A percentile compares a stretch with the other conserved stretches of the same genome.
Evolutionary conservation across 2,329 filamentous ascomycete genomes (phyloP).

Genomic region (Pseudocercospora fuligena): DNA sequence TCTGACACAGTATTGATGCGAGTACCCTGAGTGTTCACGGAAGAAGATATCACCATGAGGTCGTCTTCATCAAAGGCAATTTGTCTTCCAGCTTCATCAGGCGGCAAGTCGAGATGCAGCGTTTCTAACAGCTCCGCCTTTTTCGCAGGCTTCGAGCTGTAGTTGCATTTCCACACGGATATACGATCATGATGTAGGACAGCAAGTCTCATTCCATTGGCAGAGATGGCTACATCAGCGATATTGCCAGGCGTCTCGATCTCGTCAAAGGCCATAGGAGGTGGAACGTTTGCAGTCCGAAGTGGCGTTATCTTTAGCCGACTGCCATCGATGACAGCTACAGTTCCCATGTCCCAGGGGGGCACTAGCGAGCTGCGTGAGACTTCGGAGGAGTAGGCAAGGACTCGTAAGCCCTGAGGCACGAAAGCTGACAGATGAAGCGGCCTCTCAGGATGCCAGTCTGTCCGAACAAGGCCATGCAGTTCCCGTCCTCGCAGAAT

Average conservation of each 20-base stretch:
- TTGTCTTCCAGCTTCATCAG: slow-evolving; percentile 44
- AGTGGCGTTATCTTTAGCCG: slow-evolving; percentile 84
- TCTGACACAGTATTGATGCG: slow-evolving; percentile 21
- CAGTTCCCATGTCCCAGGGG: slow-evolving; percentile 57
- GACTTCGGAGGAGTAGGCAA: slow-evolving; percentile 71
- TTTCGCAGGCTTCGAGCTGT: slow-evolving; percentile 57
- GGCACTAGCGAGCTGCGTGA: slow-evolving; percentile 70
- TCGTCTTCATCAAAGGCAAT: slow-evolving; percentile 52
- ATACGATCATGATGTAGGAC: slow-evolving; percentile 71
- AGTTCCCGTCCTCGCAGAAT: slow-evolving; percentile 49
- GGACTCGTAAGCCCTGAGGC: slow-evolving; percentile 26
- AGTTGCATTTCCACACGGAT: slow-evolving; percentile 71
- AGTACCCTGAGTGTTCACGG: slow-evolving; percentile 23
- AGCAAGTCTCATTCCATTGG: slow-evolving; percentile 67
- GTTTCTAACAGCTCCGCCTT: slow-evolving; percentile 49
- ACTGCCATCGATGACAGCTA: slow-evolving; percentile 84
- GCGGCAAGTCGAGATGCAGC: slow-evolving; percentile 23
- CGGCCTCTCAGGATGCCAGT: slow-evolving; percentile 87
- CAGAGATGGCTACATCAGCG: slow-evolving; percentile 76
- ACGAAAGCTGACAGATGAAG: slow-evolving; percentile 62
- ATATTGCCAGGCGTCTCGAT: slow-evolving; percentile 65
- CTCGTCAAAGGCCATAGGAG: slow-evolving; percentile 87
- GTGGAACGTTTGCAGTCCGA: slow-evolving; percentile 81
- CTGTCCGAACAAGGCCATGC: slow-evolving; percentile 26
- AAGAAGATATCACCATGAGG: slow-evolving; percentile 40